Conservation (phyloP, 108 stramenopile species). For the Pseudonitzschia multistriata region DNA sequence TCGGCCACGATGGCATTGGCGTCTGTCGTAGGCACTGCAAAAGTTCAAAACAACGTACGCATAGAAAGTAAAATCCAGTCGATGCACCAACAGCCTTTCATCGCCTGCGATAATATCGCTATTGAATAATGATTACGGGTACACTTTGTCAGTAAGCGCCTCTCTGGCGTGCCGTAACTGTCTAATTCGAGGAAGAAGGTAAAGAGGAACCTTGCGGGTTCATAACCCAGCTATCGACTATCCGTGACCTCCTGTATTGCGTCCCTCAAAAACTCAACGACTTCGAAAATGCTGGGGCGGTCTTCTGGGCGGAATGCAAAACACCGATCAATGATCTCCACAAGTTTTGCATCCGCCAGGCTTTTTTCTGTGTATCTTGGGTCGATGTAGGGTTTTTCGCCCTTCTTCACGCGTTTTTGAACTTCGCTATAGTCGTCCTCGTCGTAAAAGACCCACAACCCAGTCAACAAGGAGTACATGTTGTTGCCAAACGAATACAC, state of each 20-base stretch:
- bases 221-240: no score
- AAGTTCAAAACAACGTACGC: no score
- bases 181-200: no score
- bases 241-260: slow-evolving; percentile 5
- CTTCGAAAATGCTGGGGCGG: slow-evolving; percentile 61
- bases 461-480: slow-evolving; percentile 60
- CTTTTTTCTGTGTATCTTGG: slow-evolving; percentile 49
- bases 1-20: no score
- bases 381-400: slow-evolving; percentile 54
- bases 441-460: slow-evolving; percentile 61
- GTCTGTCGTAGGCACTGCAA: no score
- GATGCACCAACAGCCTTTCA: no score
- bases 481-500: slow-evolving; percentile 71
- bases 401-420: slow-evolving; percentile 35
- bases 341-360: slow-evolving; percentile 48
- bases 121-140: no score
- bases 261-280: slow-evolving; percentile 50
- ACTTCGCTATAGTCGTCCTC: slow-evolving; percentile 22
- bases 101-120: no score
- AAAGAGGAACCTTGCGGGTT: no score
- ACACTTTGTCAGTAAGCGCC: no score
- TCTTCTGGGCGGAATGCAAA: slow-evolving; percentile 50
- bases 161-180: no score
- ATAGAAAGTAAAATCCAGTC: no score
- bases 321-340: slow-evolving; percentile 53